Evolutionary conservation across 805 yeast species (phyloP).

Genomic region (Ogataea minuta): DNA sequence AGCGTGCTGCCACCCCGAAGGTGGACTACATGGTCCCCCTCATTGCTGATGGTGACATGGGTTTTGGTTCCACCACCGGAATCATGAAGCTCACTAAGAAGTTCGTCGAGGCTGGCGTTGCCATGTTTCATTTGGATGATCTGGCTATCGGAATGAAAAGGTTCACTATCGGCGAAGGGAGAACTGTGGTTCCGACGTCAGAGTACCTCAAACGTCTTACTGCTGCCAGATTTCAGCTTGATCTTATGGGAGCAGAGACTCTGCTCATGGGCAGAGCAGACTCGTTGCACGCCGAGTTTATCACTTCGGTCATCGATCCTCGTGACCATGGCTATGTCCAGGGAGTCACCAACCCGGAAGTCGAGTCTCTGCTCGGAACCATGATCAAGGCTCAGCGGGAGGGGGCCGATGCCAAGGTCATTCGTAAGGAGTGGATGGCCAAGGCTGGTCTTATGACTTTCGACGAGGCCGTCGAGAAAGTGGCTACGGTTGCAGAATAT

Average conservation of each 20-base stretch:
- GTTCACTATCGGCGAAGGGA: slow-evolving; percentile 64
- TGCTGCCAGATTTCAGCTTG: slow-evolving; percentile 64
- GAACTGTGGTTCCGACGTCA: slow-evolving; percentile 59
- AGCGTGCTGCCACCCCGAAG: slow-evolving; percentile 27
- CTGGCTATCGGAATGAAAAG: slow-evolving; percentile 65
- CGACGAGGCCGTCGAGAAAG: slow-evolving; percentile 48
- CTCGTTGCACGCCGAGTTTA: slow-evolving; percentile 51
- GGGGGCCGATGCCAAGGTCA: slow-evolving; percentile 36
- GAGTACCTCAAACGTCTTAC: slow-evolving; percentile 54
- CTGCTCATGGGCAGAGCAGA: slow-evolving; percentile 62
- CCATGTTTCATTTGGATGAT: slow-evolving; percentile 62
- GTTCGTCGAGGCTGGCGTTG: slow-evolving; percentile 64
- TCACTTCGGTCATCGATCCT: slow-evolving; percentile 54
- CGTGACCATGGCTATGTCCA: slow-evolving; percentile 55
- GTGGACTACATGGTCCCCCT: slow-evolving; percentile 57
- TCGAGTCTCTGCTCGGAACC: slow-evolving; percentile 45
- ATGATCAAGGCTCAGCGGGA: slow-evolving; percentile 40
- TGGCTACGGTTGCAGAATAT: slow-evolving; percentile 25
- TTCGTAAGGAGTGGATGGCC: slow-evolving; percentile 47
- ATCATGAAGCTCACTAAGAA: slow-evolving; percentile 63
- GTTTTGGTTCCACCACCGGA: slow-evolving; percentile 61
- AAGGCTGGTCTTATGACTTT: slow-evolving; percentile 44
- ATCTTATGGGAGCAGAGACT: slow-evolving; percentile 57
- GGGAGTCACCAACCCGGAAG: slow-evolving; percentile 41
- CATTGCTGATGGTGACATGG: slow-evolving; percentile 67